Conservation (phyloP, 768 basidiomycete genomes). For the Auricularia auricula-judae region DNA sequence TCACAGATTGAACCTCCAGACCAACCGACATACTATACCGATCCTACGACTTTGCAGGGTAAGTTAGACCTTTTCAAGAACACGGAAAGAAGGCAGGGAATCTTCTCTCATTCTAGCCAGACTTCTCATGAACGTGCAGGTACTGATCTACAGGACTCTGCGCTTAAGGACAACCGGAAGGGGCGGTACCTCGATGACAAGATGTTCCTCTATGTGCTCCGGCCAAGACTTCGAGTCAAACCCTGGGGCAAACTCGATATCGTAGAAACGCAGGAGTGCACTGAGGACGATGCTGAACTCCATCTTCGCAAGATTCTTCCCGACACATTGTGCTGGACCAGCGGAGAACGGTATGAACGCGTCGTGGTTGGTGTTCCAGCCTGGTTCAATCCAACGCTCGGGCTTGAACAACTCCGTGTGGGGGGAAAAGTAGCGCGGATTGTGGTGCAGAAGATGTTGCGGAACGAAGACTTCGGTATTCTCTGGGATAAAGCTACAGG, state of each 20-base stretch:
- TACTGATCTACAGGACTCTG: too few species aligned
- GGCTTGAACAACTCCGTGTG: slow-evolving; percentile 33
- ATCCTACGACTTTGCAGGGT: too few species aligned
- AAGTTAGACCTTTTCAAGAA: too few species aligned
- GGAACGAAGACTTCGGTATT: slow-evolving; percentile 34
- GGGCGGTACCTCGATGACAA: not conserved
- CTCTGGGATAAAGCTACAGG: slow-evolving; percentile 31
- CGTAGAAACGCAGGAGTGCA: not conserved
- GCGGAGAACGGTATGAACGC: slow-evolving; percentile 34
- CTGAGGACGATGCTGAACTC: not conserved
- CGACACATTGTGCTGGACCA: slow-evolving; percentile 42
- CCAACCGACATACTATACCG: too few species aligned
- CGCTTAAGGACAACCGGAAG: too few species aligned
- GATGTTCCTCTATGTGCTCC: not conserved
- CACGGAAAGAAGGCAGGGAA: too few species aligned
- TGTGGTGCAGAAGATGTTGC: slow-evolving; percentile 33
- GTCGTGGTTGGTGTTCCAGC: slow-evolving; percentile 17
- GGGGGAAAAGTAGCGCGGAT: slow-evolving; percentile 35
- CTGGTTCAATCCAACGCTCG: slow-evolving; percentile 23
- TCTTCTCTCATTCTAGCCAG: too few species aligned
- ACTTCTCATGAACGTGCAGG: too few species aligned
- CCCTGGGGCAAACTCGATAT: not conserved
- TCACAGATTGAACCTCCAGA: too few species aligned
- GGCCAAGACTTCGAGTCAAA: not conserved
- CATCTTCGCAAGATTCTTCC: slow-evolving; percentile 31